Percentiles rank a stretch among this genome's conserved stretches.
phyloP scores from a whole-genome alignment of 306 rosid species.

The Cucumis melo region DNA sequence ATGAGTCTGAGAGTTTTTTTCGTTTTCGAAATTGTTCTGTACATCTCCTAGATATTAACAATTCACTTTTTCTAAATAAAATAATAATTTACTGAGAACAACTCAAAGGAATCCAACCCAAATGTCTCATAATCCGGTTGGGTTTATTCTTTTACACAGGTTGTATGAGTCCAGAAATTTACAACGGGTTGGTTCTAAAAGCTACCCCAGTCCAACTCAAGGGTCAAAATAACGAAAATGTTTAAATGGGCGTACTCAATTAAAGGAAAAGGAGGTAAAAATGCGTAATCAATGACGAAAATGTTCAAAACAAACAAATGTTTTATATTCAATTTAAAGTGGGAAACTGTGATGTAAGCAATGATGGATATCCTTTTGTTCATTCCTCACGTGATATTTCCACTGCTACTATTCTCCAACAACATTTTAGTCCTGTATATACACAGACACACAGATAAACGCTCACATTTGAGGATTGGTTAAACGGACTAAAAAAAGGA shows the following conservation, averaged over 20 bases:
- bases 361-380: not conserved
- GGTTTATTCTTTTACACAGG: too few species aligned
- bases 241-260: not conserved
- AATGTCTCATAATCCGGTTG: too few species aligned
- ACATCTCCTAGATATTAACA: too few species aligned
- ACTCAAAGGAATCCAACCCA: too few species aligned
- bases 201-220: too few species aligned
- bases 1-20: too few species aligned
- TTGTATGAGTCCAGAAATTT: too few species aligned
- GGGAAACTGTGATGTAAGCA: not conserved
- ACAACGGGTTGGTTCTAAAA: too few species aligned
- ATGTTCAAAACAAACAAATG: not conserved
- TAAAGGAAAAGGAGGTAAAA: not conserved
- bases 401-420: not conserved
- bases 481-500: not conserved
- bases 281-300: not conserved
- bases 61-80: too few species aligned
- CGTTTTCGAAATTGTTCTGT: too few species aligned
- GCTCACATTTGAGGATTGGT: not conserved
- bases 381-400: not conserved
- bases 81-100: too few species aligned
- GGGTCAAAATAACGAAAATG: not conserved
- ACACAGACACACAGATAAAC: not conserved
- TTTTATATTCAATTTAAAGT: not conserved
- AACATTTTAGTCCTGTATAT: not conserved